phyloP scores from a whole-genome alignment of 1,284 basidiomycete species.

The Ceratobasidium theobromae region DNA sequence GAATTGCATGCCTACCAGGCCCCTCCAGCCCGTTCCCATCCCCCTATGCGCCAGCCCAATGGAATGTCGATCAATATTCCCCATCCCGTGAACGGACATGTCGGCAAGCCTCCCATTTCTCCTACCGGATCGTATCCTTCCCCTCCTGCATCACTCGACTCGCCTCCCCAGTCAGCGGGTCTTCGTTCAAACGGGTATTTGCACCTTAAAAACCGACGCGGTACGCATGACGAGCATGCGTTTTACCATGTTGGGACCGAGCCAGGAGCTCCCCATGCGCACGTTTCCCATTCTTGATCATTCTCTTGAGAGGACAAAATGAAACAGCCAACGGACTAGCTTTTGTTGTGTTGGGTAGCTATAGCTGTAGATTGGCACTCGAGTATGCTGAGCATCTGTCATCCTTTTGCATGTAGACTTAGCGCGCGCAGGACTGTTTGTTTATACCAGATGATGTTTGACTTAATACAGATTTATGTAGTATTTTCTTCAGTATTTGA shows the following conservation, averaged over 20 bases:
- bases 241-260: no score
- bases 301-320: neutral
- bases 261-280: no score
- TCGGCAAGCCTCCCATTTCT: slow-evolving; percentile 40
- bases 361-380: slow-evolving; percentile 2
- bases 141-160: slow-evolving; percentile 71
- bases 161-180: slow-evolving; percentile 50
- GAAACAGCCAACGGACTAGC: neutral
- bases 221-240: slow-evolving; percentile 11
- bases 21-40: slow-evolving; percentile 36
- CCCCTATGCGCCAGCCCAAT: slow-evolving; percentile 37
- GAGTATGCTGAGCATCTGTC: neutral
- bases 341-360: slow-evolving; percentile 20
- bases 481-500: slow-evolving; percentile 6
- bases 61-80: slow-evolving; percentile 34
- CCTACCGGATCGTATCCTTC: slow-evolving; percentile 68
- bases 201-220: slow-evolving; percentile 21
- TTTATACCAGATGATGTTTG: neutral
- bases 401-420: neutral
- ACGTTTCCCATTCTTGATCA: no score
- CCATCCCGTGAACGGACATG: slow-evolving; percentile 10
- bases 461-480: slow-evolving; percentile 5
- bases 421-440: neutral
- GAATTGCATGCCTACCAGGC: slow-evolving; percentile 34
- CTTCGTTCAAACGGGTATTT: no score